Base-by-base conservation (phyloP, 768 basidiomycete species). In the Lentinus brumalis region DNA sequence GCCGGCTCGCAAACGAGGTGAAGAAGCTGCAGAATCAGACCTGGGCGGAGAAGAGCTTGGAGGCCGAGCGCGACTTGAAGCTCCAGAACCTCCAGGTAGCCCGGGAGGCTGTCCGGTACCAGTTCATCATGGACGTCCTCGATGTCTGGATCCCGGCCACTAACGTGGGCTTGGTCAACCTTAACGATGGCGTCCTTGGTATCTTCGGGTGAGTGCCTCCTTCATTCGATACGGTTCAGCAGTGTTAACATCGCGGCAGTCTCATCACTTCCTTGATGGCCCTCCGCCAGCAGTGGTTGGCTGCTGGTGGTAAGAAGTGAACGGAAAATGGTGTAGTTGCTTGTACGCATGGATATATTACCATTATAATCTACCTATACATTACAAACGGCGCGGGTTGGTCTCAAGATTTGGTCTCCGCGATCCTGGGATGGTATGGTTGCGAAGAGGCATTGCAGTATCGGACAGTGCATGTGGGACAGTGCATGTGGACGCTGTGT, bases 111-210 rank as follows among this genome's bases (percentile, higher is more conserved):
- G 81, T 87, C 32, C 85, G 87, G 31, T 84, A 85, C 64, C 97
- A 98, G 74, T 83, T 98, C 66, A 76, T 89, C 56, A 86, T 92
- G 60, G 97, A 99, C 73, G 69, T 85, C 18, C 78, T 95, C 59
- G 97, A 99, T 71, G 74, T 94, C 60, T 96, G 89, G 87, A 86
- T 96, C 67, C 97, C 97, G 5, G 91, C 94, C 7, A 87, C 88
- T 18, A 89, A 83, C 59, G 81, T 95, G 42, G 92, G 89, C 15
- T 76, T 91, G 54, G 81, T 87, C 63, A 82, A 83, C 65, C 67
- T 96, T 65, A 93, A 89, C 70, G 97, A 98, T 61, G 96, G 96
- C 29, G 69, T 85, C 18, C 76, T 96, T 31, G 96, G 97, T 56
- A 78, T 92, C 59, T 81, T 92, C 64, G 97, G 96, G 93, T 96